Conservation (phyloP, 768 basidiomycete genomes). For the Leucocoprinus leucothites region DNA sequence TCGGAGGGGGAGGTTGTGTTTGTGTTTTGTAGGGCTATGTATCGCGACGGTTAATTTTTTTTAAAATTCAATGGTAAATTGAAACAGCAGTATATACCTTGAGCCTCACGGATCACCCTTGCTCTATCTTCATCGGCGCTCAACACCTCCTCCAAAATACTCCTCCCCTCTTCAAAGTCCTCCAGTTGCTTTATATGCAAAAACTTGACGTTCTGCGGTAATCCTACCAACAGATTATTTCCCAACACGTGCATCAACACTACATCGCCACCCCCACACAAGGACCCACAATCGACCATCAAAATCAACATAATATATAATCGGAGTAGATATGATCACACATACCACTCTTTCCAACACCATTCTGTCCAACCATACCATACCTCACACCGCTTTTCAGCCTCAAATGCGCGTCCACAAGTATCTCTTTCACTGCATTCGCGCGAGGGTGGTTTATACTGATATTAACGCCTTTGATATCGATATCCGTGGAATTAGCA, state of each 20-base stretch:
- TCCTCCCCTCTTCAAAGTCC: conserved; percentile 23
- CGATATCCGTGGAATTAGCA: conserved; percentile 39
- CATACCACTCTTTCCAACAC: conserved; percentile 50
- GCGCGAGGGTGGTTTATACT: conserved; percentile 34
- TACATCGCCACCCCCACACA: conserved; percentile 2
- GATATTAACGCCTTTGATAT: conserved; percentile 51
- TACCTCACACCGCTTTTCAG: conserved; percentile 49
- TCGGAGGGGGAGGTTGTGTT: conserved; percentile 18
- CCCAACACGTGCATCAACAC: conserved; percentile 28
- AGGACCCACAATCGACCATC: too few species aligned
- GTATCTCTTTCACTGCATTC: conserved; percentile 33
- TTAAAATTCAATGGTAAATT: neutral
- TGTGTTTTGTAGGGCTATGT: conserved; percentile 22
- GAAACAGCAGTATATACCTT: conserved; percentile 15
- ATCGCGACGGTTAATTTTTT: neutral
- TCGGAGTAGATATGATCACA: too few species aligned
- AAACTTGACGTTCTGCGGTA: conserved; percentile 30
- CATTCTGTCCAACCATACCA: conserved; percentile 55
- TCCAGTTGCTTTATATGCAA: conserved; percentile 31
- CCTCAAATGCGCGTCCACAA: conserved; percentile 49
- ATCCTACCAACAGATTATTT: conserved; percentile 27
- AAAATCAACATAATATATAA: too few species aligned
- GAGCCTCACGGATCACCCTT: conserved; percentile 25
- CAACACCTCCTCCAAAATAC: conserved; percentile 25
- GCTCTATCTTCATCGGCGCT: conserved; percentile 23